Evolutionary conservation across 352 stramenopile species (phyloP).

Genomic region (Globisporangium yorkense): DNA sequence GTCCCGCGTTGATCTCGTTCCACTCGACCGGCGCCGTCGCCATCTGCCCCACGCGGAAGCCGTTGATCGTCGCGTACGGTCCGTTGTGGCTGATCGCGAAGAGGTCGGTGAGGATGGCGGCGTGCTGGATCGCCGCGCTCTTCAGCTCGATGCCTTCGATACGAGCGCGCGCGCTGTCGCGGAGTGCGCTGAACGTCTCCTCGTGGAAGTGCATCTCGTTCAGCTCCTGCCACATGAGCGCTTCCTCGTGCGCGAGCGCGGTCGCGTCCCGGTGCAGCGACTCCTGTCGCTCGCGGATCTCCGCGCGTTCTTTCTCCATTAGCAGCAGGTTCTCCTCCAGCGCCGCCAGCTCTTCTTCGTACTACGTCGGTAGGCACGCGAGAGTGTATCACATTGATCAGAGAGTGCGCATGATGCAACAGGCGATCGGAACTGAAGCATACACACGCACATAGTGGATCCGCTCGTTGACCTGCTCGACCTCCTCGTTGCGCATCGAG

Average conservation of each 20-base stretch:
- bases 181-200: constrained; percentile 41
- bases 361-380: constrained; percentile 19
- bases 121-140: constrained; percentile 29
- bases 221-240: constrained; percentile 44
- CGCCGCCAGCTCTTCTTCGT: constrained; percentile 54
- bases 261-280: constrained; percentile 42
- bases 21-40: constrained; percentile 59
- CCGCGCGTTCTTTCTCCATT: constrained; percentile 64
- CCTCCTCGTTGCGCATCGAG: constrained; percentile 41
- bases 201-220: constrained; percentile 50
- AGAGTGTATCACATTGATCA: not conserved
- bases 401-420: no score
- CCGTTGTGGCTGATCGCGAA: constrained; percentile 74
- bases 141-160: constrained; percentile 55
- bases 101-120: constrained; percentile 70
- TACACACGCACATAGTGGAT: constrained; percentile 56
- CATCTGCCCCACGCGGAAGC: constrained; percentile 71
- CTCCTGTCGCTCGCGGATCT: constrained; percentile 42
- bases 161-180: constrained; percentile 44
- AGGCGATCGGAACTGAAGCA: no score
- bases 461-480: constrained; percentile 66
- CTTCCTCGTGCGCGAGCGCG: constrained; percentile 46
- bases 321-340: constrained; percentile 56
- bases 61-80: constrained; percentile 79
- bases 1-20: constrained; percentile 86